Base-by-base conservation (phyloP, 257 asterid genomes). In the Gardenia jasminoides region DNA sequence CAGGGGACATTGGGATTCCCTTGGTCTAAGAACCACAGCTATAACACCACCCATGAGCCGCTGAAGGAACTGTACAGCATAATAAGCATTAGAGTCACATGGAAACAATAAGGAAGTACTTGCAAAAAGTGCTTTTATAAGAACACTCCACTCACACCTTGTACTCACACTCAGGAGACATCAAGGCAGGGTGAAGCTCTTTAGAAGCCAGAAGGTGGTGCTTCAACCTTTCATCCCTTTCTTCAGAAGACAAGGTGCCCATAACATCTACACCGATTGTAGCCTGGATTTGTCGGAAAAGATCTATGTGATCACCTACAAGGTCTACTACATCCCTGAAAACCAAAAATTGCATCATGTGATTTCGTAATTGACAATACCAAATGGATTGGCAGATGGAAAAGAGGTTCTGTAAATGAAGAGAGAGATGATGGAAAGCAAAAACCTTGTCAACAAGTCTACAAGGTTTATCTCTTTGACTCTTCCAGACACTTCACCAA, bases 111-210 rank as follows among this genome's bases (percentile, higher is more conserved):
- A 72, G 80, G 70, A 73, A 82, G 79, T 13, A 74, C 75, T 39
- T 74, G 67, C 72, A 48, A 78, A 83, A 48, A 67, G 72, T 70
- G 33, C 83, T 79, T 87, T 84, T 80, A 85, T 75, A 59, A 90
- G 90, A 89, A 80, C 88, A 82, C 93, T 83, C 90, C 84, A 85
- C 86, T 70, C 90, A 89, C 95, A 96, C 99, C 99, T 96, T 96
- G 96, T 96, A 93, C 97, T 96, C 99, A 92, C 96, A 83, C 89
- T 96, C 99, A 70, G 98, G 76, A 82, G 99, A 92, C 84, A 92
- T 86, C 91, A 96, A 84, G 77, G 99, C 99, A 76, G 99, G 99
- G 86, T 96, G 99, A 83, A 96, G 98, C 87, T 96, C 97, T 86
- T 92, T 92, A 67, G 97, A 89, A 82, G 84, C 83, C 84, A 92